phyloP scores from a whole-genome alignment of 139 green algal genomes.

The Chlorella ohadii region DNA sequence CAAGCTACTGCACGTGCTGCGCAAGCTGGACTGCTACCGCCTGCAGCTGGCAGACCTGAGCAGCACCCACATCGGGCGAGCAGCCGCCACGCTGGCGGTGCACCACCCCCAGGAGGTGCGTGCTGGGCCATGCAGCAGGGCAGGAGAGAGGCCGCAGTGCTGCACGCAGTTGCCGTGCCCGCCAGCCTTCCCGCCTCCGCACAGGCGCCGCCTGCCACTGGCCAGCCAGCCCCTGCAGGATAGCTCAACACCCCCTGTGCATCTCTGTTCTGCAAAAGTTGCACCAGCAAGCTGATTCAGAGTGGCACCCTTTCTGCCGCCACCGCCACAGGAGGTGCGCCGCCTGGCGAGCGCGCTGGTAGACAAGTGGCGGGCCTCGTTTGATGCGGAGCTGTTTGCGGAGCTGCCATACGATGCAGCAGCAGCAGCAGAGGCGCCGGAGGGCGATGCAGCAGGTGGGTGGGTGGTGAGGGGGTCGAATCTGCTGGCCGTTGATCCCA shows the following conservation, averaged over 20 bases:
- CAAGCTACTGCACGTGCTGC: slow-evolving; percentile 31
- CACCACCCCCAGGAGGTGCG: slow-evolving; percentile 14
- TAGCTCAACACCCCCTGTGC: too few species aligned
- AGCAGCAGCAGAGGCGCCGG: slow-evolving; percentile 17
- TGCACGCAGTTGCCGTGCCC: background rate
- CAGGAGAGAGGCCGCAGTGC: background rate
- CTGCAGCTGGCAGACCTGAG: slow-evolving; percentile 31
- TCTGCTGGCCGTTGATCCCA: too few species aligned
- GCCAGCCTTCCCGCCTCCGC: background rate
- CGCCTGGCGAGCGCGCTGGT: slow-evolving; percentile 15
- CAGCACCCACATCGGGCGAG: slow-evolving; percentile 14
- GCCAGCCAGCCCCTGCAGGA: too few species aligned
- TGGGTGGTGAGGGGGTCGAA: too few species aligned
- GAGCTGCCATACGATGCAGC: slow-evolving; percentile 1
- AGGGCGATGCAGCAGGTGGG: slow-evolving; percentile 3
- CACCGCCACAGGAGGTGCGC: slow-evolving; percentile 7
- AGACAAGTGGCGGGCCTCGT: slow-evolving; percentile 4
- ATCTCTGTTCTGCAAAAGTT: too few species aligned
- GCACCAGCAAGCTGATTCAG: too few species aligned
- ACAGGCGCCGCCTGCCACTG: too few species aligned
- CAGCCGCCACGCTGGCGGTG: slow-evolving; percentile 1
- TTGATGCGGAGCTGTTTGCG: slow-evolving; percentile 14
- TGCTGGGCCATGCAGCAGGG: too few species aligned
- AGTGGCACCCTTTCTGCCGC: too few species aligned
- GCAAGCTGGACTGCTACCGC: slow-evolving; percentile 35